These are phyloP conservation scores for Botrytis porri DNA, from an alignment of 2,329 filamentous ascomycete species.

Conservation along the genomic window DNA sequence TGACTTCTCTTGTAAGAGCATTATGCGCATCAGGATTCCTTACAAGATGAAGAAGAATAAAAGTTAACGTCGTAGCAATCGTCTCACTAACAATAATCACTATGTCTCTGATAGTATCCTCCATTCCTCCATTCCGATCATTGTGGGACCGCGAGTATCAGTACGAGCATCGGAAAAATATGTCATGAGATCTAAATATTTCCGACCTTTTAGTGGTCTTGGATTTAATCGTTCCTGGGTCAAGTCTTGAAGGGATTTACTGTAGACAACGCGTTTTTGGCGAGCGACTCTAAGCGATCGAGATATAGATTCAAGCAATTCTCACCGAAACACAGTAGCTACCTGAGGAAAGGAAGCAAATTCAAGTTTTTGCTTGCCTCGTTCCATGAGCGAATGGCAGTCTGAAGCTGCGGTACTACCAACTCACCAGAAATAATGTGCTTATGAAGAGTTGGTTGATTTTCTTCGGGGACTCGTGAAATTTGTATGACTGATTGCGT, in stretches of 20 bases:
- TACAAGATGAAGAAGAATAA: neutral
- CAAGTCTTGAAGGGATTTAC: neutral
- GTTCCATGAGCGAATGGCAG: neutral
- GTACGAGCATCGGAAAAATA: neutral
- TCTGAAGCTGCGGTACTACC: neutral
- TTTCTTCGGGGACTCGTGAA: neutral
- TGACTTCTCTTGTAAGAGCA: neutral
- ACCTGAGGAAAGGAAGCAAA: neutral
- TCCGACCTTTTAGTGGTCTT: neutral
- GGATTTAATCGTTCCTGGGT: neutral
- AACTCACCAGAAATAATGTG: neutral
- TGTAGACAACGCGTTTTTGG: neutral
- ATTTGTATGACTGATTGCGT: neutral
- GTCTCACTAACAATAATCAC: neutral
- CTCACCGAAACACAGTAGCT: no score
- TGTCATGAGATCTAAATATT: neutral
- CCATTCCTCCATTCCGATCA: neutral
- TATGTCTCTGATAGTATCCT: neutral
- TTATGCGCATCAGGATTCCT: neutral
- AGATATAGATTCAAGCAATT: neutral
- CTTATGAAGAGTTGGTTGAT: neutral
- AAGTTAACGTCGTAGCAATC: neutral
- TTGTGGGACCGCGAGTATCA: neutral
- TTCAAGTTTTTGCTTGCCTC: neutral
- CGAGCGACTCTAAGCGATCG: neutral